A percentile compares a stretch with the other conserved stretches of the same genome.
These are phyloP conservation scores for Neofusicoccum kwambonambiense DNA, from an alignment of 2,329 filamentous ascomycete genomes.

Conservation along the genomic window DNA sequence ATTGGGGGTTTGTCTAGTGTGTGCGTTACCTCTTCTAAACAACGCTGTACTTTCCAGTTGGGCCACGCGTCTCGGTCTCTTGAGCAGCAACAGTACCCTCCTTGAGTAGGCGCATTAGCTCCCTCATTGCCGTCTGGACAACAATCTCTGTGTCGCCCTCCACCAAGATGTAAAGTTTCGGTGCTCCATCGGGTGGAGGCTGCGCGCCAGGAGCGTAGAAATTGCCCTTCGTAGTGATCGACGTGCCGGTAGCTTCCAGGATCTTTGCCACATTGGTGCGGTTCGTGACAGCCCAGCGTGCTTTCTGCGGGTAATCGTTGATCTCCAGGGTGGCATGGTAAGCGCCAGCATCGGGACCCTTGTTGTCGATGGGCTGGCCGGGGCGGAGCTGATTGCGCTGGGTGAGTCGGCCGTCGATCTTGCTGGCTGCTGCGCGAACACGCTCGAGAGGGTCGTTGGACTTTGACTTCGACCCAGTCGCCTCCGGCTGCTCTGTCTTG, in stretches of 20 bases:
- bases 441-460: conserved; percentile 65
- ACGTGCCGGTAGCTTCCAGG: conserved; percentile 88
- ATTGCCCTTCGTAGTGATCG: conserved; percentile 94
- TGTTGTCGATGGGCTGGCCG: conserved; percentile 96
- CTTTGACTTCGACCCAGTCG: conserved; percentile 54
- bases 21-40: conserved; percentile 11
- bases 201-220: conserved; percentile 84
- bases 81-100: conserved; percentile 88
- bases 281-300: conserved; percentile 97
- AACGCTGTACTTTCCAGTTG: conserved; percentile 78
- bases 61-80: conserved; percentile 78
- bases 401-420: conserved; percentile 86
- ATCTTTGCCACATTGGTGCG: conserved; percentile 98
- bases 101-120: conserved; percentile 81
- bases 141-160: conserved; percentile 95
- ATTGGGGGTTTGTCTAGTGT: not conserved
- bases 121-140: conserved; percentile 85
- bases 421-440: conserved; percentile 84
- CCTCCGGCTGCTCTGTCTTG: conserved; percentile 60
- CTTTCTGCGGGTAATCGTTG: conserved; percentile 99
- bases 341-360: conserved; percentile 92
- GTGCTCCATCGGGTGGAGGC: conserved; percentile 67
- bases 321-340: conserved; percentile 98
- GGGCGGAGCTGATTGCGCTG: conserved; percentile 86
- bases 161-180: conserved; percentile 97